Evolutionary conservation across 352 stramenopile species (phyloP).

Genomic region (Globisporangium carolinianum): DNA sequence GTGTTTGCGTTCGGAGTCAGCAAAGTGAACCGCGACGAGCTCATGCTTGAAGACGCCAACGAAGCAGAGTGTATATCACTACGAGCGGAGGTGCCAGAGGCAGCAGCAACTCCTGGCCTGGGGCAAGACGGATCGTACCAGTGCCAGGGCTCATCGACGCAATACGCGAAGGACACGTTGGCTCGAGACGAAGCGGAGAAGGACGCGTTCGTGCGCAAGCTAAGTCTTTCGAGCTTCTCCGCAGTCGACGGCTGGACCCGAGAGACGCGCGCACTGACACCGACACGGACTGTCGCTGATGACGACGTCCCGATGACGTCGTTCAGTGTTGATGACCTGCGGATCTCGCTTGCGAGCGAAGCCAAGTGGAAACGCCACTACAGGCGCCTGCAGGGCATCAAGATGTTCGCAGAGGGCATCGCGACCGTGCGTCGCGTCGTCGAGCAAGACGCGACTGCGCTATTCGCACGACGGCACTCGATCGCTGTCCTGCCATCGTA

Average conservation of each 20-base stretch:
- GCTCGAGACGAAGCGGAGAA: no score
- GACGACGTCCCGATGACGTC: not conserved
- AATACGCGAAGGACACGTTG: no score
- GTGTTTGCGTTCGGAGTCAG: no score
- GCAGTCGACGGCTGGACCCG: not conserved
- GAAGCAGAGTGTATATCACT: no score
- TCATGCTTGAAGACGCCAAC: no score
- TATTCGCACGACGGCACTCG: constrained; percentile 18
- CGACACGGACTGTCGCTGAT: not conserved
- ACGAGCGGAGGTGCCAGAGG: no score
- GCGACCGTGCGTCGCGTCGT: constrained; percentile 18
- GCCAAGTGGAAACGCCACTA: constrained; percentile 31
- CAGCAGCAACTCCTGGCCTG: no score
- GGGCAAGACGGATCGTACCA: no score
- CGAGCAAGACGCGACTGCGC: not conserved
- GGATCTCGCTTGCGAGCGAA: constrained; percentile 20
- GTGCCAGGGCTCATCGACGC: no score
- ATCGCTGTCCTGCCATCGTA: constrained; percentile 22
- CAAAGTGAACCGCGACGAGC: no score
- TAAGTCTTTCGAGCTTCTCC: not conserved
- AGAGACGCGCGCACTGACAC: not conserved
- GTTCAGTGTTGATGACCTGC: not conserved
- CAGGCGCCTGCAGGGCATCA: constrained; percentile 35
- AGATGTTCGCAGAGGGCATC: constrained; percentile 23
- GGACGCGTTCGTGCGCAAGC: no score